These are phyloP conservation scores for Fusarium sp. DNA, from an alignment of 2,329 filamentous ascomycete genomes.

Conservation along the genomic window DNA sequence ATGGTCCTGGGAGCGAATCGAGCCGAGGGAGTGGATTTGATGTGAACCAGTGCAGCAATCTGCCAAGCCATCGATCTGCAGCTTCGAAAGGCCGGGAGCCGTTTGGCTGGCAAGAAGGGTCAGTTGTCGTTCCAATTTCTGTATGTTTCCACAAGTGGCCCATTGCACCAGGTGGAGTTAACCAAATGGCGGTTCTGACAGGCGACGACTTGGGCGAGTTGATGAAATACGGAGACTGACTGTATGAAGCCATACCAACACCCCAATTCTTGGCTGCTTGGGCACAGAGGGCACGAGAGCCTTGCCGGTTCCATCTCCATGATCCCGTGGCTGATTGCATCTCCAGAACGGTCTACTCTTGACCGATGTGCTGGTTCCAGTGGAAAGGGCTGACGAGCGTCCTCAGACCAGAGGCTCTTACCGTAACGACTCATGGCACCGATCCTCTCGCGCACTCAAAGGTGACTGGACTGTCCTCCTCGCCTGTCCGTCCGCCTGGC, in stretches of 20 bases:
- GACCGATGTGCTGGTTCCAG: constrained; percentile 73
- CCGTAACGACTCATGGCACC: constrained; percentile 80
- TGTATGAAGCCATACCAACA: constrained; percentile 61
- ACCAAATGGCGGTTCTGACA: constrained; percentile 58
- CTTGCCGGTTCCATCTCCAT: constrained; percentile 40
- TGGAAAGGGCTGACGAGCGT: constrained; percentile 79
- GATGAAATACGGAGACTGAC: constrained; percentile 57
- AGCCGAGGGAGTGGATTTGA: constrained; percentile 39
- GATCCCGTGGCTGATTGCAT: constrained; percentile 44
- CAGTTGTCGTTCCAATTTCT: constrained; percentile 57
- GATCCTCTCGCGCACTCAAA: constrained; percentile 65
- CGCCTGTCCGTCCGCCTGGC: constrained; percentile 59
- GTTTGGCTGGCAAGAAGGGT: constrained; percentile 52
- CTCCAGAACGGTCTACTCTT: constrained; percentile 53
- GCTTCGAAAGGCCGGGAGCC: constrained; percentile 58
- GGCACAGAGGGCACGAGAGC: constrained; percentile 21
- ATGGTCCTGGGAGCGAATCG: constrained; percentile 55
- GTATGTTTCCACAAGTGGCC: constrained; percentile 58
- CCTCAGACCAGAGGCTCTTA: constrained; percentile 79
- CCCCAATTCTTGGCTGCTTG: constrained; percentile 54
- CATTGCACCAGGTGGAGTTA: constrained; percentile 47
- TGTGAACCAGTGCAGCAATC: constrained; percentile 32
- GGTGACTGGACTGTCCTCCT: constrained; percentile 69
- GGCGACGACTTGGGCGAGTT: constrained; percentile 45
- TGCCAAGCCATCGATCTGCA: constrained; percentile 33